Percentiles rank a stretch among this genome's conserved stretches.
Evolutionary conservation across 148 eudicot species (phyloP).

Genomic region (Rhododendron mucronatum): DNA sequence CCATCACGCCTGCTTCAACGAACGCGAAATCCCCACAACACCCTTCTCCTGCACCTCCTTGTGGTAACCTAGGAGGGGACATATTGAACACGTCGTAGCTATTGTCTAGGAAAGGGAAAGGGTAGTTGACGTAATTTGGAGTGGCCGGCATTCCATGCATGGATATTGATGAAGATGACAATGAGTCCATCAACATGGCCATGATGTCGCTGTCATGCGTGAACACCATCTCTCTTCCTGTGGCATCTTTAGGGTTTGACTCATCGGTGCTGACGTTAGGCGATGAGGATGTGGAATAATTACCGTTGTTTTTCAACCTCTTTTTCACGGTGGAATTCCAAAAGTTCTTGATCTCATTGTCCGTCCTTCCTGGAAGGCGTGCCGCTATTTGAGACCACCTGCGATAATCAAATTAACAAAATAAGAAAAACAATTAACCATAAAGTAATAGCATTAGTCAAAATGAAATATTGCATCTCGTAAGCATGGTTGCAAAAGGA

Average conservation of each 20-base stretch:
- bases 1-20: constrained; percentile 21
- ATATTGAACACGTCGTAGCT: constrained; percentile 3
- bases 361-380: constrained; percentile 73
- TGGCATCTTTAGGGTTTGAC: constrained; percentile 21
- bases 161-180: constrained; percentile 23
- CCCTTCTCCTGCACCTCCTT: constrained; percentile 16
- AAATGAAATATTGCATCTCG: too few species aligned
- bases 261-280: constrained; percentile 18
- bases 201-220: constrained; percentile 27
- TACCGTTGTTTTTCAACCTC: constrained; percentile 36
- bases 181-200: constrained; percentile 30
- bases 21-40: constrained; percentile 21
- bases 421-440: background rate
- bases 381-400: constrained; percentile 87
- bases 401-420: background rate
- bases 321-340: constrained; percentile 72
- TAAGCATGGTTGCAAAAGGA: too few species aligned
- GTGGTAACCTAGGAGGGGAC: background rate
- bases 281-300: constrained; percentile 2
- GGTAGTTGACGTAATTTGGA: constrained; percentile 20
- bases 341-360: constrained; percentile 70
- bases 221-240: constrained; percentile 10
- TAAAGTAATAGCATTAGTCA: background rate
- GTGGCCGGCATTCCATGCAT: constrained; percentile 16
- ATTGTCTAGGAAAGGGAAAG: constrained; percentile 18